Conservation (phyloP, 2,329 filamentous ascomycete genomes). For the Reticulascus tulasneorum region DNA sequence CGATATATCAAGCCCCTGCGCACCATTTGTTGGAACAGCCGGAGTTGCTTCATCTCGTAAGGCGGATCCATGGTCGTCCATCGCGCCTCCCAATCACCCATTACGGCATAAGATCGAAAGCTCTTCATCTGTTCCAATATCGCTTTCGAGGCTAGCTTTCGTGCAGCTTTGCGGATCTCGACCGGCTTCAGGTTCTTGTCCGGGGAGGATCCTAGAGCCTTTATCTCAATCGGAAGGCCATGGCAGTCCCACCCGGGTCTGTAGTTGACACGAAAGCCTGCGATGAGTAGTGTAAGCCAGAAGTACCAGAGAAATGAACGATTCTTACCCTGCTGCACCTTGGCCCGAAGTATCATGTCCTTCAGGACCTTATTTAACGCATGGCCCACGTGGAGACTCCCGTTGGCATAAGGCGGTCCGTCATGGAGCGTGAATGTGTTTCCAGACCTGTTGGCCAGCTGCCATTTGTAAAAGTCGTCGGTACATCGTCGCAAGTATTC, state of each 20-base stretch:
- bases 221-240: conserved; percentile 93
- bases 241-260: conserved; percentile 97
- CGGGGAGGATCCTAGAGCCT: conserved; percentile 65
- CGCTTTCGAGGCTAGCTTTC: conserved; percentile 63
- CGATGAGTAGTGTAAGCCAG: not conserved
- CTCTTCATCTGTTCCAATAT: conserved; percentile 68
- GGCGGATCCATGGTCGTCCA: conserved; percentile 76
- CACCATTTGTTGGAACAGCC: conserved; percentile 72
- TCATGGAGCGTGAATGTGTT: conserved; percentile 81
- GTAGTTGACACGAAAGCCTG: conserved; percentile 68
- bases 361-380: conserved; percentile 96
- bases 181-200: conserved; percentile 44
- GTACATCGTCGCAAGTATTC: conserved; percentile 71
- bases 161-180: conserved; percentile 61
- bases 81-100: conserved; percentile 73
- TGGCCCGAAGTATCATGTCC: conserved; percentile 81
- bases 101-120: conserved; percentile 71
- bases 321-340: conserved; percentile 63
- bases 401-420: conserved; percentile 96
- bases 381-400: conserved; percentile 85
- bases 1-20: conserved; percentile 71
- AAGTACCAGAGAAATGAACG: not conserved
- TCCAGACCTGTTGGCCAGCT: conserved; percentile 54
- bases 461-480: conserved; percentile 88
- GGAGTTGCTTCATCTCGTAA: conserved; percentile 72